Evolutionary conservation across 1,284 basidiomycete species (phyloP).

Genomic region (Sporisorium graminicola): DNA sequence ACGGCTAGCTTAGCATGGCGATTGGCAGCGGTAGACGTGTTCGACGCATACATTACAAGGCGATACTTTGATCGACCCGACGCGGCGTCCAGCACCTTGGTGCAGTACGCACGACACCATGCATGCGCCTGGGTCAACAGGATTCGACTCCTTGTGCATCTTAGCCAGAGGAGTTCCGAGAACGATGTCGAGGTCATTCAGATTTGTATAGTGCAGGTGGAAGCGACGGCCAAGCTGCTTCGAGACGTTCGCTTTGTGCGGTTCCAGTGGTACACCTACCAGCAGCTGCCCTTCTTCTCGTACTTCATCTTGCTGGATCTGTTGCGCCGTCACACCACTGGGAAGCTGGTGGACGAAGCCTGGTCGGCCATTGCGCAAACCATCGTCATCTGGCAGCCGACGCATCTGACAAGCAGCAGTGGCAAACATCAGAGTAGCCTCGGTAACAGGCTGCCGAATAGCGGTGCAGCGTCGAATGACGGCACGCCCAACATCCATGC

Average conservation of each 20-base stretch:
- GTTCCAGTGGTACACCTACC: slow-evolving; percentile 23
- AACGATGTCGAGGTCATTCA: slow-evolving; percentile 13
- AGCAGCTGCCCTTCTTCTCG: slow-evolving; percentile 23
- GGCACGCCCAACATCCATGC: slow-evolving; percentile 6
- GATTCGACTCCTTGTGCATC: slow-evolving; percentile 18
- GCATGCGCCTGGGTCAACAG: slow-evolving; percentile 13
- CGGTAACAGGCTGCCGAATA: neutral
- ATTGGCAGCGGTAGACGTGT: slow-evolving; percentile 7
- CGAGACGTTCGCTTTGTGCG: neutral
- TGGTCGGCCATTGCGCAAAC: slow-evolving; percentile 14
- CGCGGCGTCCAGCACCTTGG: neutral
- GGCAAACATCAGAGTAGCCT: neutral
- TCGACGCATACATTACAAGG: slow-evolving; percentile 11
- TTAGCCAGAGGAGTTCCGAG: slow-evolving; percentile 13
- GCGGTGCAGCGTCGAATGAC: too few species aligned
- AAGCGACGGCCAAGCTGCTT: slow-evolving; percentile 12
- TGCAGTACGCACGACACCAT: slow-evolving; percentile 15
- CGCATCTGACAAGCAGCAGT: too few species aligned
- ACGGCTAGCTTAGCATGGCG: slow-evolving; percentile 1
- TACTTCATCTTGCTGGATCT: slow-evolving; percentile 20
- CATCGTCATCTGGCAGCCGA: slow-evolving; percentile 19
- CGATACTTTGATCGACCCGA: slow-evolving; percentile 18
- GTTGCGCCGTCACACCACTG: slow-evolving; percentile 15
- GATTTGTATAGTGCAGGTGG: slow-evolving; percentile 7
- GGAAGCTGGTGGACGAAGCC: slow-evolving; percentile 8